Conservation (phyloP, 2,329 filamentous ascomycete species). For the Alternaria burnsii region DNA sequence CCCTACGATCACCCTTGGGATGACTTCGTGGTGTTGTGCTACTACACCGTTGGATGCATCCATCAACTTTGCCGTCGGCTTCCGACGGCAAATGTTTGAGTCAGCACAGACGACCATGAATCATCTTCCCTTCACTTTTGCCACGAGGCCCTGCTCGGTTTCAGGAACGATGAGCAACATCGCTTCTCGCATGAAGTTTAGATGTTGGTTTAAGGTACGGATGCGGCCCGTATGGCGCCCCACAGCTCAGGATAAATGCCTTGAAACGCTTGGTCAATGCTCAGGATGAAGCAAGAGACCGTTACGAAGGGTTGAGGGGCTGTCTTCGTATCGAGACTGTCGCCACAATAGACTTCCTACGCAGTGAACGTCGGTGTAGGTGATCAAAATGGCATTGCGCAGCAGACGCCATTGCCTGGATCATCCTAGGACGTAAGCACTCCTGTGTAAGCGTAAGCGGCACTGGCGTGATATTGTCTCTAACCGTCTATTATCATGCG, state of each 20-base stretch:
- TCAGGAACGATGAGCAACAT: slow-evolving; percentile 6
- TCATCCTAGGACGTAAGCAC: slow-evolving; percentile 3
- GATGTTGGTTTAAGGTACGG: slow-evolving; percentile 19
- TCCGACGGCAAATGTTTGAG: slow-evolving; percentile 6
- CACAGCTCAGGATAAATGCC: slow-evolving; percentile 8
- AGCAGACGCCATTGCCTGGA: neutral
- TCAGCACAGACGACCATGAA: slow-evolving; percentile 5
- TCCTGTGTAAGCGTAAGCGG: slow-evolving; percentile 9
- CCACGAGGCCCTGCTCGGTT: neutral
- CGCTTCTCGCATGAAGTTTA: slow-evolving; percentile 4
- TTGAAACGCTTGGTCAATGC: slow-evolving; percentile 18
- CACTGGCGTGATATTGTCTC: neutral
- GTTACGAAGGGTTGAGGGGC: neutral
- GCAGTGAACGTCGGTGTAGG: slow-evolving; percentile 1
- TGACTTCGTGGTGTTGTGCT: neutral
- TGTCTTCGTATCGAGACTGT: neutral
- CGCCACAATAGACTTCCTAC: neutral
- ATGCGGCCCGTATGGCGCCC: slow-evolving; percentile 17
- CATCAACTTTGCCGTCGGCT: slow-evolving; percentile 1
- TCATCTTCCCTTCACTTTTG: neutral
- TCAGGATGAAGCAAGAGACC: neutral
- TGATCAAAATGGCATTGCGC: neutral
- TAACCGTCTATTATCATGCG: slow-evolving; percentile 5
- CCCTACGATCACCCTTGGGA: neutral
- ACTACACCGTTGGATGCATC: slow-evolving; percentile 6